Conservation (phyloP, 371 early-diverging fungal genomes). For the Amoeboradix gromovi region DNA sequence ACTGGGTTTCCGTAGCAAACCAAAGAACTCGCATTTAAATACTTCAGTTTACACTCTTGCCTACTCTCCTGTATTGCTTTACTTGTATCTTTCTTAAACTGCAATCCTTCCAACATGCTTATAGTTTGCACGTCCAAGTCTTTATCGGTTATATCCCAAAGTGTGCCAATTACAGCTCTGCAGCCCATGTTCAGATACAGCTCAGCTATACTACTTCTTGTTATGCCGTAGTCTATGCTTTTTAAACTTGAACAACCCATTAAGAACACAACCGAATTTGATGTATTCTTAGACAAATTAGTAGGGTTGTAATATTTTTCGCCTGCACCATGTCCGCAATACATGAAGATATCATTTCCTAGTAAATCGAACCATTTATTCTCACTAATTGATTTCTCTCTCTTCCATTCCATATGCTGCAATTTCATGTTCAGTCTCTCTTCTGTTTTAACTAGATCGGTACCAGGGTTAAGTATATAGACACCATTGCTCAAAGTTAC, state of each 20-base stretch:
- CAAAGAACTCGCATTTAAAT: constrained; percentile 73
- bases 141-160: constrained; percentile 97
- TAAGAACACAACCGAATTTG: constrained; percentile 40
- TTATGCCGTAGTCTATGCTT: constrained; percentile 39
- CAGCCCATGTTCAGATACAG: constrained; percentile 36
- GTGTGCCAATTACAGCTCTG: constrained; percentile 60
- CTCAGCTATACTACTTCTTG: constrained; percentile 49
- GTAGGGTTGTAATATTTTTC: constrained; percentile 48
- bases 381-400: no score
- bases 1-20: constrained; percentile 80
- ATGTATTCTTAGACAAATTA: constrained; percentile 12
- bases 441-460: no score
- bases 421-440: no score
- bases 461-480: no score
- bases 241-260: constrained; percentile 72
- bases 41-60: constrained; percentile 39
- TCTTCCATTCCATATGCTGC: no score
- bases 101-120: constrained; percentile 35
- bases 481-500: no score
- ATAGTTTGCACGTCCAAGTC: constrained; percentile 66
- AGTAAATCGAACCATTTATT: no score
- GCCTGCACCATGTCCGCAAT: constrained; percentile 94
- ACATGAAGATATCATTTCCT: constrained; percentile 10
- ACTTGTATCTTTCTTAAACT: constrained; percentile 14
- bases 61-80: constrained; percentile 33